Evolutionary conservation across 2,329 filamentous ascomycete species (phyloP).

Genomic region (Arachnopeziza araneosa): DNA sequence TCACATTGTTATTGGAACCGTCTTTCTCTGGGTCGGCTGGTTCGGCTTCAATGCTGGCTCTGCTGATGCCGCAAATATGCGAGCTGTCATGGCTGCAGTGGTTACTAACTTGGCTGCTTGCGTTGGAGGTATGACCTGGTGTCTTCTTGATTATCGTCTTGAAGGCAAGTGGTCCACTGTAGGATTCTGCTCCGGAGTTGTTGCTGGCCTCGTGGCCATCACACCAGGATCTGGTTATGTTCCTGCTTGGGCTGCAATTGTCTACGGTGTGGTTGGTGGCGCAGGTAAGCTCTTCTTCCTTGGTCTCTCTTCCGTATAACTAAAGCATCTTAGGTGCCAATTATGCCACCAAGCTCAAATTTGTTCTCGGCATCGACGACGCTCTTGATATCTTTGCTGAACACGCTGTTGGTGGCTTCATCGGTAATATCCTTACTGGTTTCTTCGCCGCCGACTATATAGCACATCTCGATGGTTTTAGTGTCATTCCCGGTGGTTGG

Average conservation of each 20-base stretch:
- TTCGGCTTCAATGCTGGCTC: slow-evolving; percentile 89
- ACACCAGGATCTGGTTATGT: slow-evolving; percentile 81
- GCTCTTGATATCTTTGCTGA: slow-evolving; percentile 85
- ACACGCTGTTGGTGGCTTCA: slow-evolving; percentile 68
- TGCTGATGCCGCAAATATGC: slow-evolving; percentile 70
- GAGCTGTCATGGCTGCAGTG: slow-evolving; percentile 76
- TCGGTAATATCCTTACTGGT: slow-evolving; percentile 70
- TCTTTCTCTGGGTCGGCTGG: slow-evolving; percentile 92
- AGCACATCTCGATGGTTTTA: slow-evolving; percentile 60
- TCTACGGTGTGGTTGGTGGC: slow-evolving; percentile 69
- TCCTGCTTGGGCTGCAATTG: slow-evolving; percentile 74
- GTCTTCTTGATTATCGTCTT: slow-evolving; percentile 76
- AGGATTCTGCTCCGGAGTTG: slow-evolving; percentile 83
- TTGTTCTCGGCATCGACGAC: slow-evolving; percentile 71
- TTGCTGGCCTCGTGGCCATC: slow-evolving; percentile 78
- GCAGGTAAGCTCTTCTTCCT: slow-evolving; percentile 39
- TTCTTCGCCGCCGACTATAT: slow-evolving; percentile 64
- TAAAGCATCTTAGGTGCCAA: slow-evolving; percentile 41
- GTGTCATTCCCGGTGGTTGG: slow-evolving; percentile 67
- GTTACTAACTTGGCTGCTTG: slow-evolving; percentile 80
- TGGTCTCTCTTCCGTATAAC: neutral
- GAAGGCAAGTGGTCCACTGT: slow-evolving; percentile 88
- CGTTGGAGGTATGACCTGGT: slow-evolving; percentile 80
- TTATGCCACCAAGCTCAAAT: slow-evolving; percentile 85
- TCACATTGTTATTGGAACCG: slow-evolving; percentile 81